These are phyloP conservation scores for Pseudocercospora crystallina DNA, from an alignment of 2,329 filamentous ascomycete species.

Conservation along the genomic window DNA sequence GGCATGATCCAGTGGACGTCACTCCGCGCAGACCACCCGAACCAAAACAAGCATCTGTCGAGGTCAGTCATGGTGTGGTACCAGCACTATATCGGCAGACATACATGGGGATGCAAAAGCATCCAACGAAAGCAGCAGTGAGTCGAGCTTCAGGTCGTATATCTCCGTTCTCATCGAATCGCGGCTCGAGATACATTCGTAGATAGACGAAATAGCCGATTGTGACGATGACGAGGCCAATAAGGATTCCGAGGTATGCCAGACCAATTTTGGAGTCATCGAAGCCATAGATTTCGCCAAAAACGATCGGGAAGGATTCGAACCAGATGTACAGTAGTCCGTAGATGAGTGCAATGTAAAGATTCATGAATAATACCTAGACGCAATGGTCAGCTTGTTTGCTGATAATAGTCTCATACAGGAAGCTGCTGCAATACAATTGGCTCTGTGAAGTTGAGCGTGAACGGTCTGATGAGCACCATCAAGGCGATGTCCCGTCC, in stretches of 20 bases:
- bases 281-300: constrained; percentile 42
- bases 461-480: constrained; percentile 43
- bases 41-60: constrained; percentile 50
- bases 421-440: too few relatives aligned
- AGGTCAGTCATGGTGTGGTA: too few relatives aligned
- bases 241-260: constrained; percentile 41
- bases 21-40: constrained; percentile 39
- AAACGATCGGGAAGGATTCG: constrained; percentile 46
- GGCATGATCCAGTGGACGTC: constrained; percentile 43
- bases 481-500: constrained; percentile 42
- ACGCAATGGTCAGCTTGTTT: not conserved
- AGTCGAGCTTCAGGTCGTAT: constrained; percentile 42
- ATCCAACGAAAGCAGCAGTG: constrained; percentile 38
- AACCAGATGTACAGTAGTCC: constrained; percentile 48
- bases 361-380: constrained; percentile 41
- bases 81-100: too few relatives aligned
- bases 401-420: too few relatives aligned
- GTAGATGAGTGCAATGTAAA: constrained; percentile 46
- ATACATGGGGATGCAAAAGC: too few relatives aligned
- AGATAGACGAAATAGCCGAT: constrained; percentile 42
- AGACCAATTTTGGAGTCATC: constrained; percentile 38
- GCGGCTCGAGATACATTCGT: constrained; percentile 39
- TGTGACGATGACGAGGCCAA: constrained; percentile 39
- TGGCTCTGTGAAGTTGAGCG: constrained; percentile 42
- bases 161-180: constrained; percentile 43